Conservation (phyloP, 208 protist genomes). For the Leishmania aethiopica region DNA sequence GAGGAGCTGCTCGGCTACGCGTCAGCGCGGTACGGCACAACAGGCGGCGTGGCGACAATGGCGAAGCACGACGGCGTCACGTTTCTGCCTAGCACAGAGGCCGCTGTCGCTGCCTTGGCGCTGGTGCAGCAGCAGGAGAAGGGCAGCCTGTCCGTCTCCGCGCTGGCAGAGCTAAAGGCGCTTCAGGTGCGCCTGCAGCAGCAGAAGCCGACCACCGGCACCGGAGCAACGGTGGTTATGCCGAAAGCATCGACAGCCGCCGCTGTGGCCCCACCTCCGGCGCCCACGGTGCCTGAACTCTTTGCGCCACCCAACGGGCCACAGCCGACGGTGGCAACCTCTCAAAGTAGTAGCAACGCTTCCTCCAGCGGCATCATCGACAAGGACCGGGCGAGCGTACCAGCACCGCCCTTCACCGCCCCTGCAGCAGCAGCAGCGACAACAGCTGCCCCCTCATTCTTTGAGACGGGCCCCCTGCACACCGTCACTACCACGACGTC, state of each 20-base stretch:
- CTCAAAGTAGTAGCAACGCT: neutral
- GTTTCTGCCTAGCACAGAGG: slow-evolving; percentile 50
- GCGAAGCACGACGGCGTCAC: slow-evolving; percentile 43
- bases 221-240: slow-evolving; percentile 18
- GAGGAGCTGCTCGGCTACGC: slow-evolving; percentile 61
- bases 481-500: slow-evolving; percentile 27
- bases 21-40: slow-evolving; percentile 30
- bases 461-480: slow-evolving; percentile 18
- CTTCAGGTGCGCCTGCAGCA: slow-evolving; percentile 46
- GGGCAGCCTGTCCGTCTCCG: slow-evolving; percentile 52
- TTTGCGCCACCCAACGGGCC: neutral
- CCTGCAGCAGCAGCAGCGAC: neutral
- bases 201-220: slow-evolving; percentile 2
- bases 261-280: neutral
- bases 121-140: slow-evolving; percentile 53
- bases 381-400: neutral
- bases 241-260: neutral
- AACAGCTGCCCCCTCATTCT: slow-evolving; percentile 7
- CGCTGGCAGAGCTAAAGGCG: slow-evolving; percentile 54
- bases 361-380: neutral
- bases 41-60: slow-evolving; percentile 48
- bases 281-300: neutral
- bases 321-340: slow-evolving; percentile 1
- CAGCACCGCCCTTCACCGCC: neutral
- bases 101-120: slow-evolving; percentile 47